phyloP scores from a whole-genome alignment of 192 early-diverging fungal genomes.

The Geranomyces michiganensis region DNA sequence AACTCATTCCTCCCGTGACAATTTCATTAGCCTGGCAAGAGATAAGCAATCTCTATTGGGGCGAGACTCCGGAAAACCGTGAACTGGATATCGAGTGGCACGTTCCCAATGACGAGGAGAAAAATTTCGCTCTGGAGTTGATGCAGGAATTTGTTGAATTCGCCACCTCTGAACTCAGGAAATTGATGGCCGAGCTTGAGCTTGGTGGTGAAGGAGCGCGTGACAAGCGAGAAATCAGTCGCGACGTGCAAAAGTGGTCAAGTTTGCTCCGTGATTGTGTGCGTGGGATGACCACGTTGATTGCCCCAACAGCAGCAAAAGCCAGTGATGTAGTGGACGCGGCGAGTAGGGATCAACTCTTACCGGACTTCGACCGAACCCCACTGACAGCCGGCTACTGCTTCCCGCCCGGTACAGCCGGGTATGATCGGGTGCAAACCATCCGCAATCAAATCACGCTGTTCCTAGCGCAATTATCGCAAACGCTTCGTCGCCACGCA shows the following conservation, averaged over 20 bases:
- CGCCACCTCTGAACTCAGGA: conserved; percentile 16
- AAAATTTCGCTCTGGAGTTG: conserved; percentile 68
- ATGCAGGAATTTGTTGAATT: conserved; percentile 46
- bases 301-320: conserved; percentile 22
- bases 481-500: conserved; percentile 50
- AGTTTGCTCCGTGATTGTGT: conserved; percentile 20
- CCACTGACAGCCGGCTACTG: conserved; percentile 67
- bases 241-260: conserved; percentile 38
- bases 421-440: conserved; percentile 47
- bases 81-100: conserved; percentile 78
- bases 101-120: conserved; percentile 66
- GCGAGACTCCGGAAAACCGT: conserved; percentile 55
- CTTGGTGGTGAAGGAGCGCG: neutral
- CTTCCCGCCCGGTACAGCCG: conserved; percentile 60
- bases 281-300: conserved; percentile 19
- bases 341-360: neutral
- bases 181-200: neutral
- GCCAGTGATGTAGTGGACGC: neutral
- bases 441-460: conserved; percentile 60
- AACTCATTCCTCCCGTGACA: no score
- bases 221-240: conserved; percentile 18
- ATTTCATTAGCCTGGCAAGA: conserved; percentile 27
- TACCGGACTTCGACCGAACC: neutral
- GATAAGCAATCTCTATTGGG: conserved; percentile 79
- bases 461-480: conserved; percentile 55